Evolutionary conservation across 1,284 basidiomycete species (phyloP), one percentile per base, ranked within the genome.

Genomic region (Apiotrichum gamsii): DNA sequence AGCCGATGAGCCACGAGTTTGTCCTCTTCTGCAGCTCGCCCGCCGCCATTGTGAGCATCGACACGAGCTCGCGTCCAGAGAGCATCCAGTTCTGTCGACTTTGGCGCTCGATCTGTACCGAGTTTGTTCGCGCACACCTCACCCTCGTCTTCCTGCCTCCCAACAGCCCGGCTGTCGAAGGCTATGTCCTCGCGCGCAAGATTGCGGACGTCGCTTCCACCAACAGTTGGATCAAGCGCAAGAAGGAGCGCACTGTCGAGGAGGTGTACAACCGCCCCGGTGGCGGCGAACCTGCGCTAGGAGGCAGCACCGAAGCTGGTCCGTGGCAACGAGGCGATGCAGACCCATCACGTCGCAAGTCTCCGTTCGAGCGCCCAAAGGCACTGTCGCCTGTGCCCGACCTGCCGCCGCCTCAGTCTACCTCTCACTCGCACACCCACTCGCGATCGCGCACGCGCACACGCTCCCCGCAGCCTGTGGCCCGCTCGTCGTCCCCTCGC

Each of bases 261-360:
- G 62, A 68, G 3, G 51, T 59, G 4, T 68, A 67, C 45, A 46
- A 51, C 18, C 49, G 63, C 13, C 54, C 57, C 0, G 65, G 64
- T 8, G 61, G 60, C 9, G 61, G 65, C 10, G 69, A 71, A 2
- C 52, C 63, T 4, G 53, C 55, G 0, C 60, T 61, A 0, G 49
- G 60, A 4, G 65, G 56, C 2, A 69, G 69, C 48, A 52, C 59
- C 0, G 58, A 62, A 29, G 47, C 59, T 25, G 69, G 69, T 3
- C 49, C 62, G 2, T 71, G 69, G 69, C 69, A 71, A 50, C 51
- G 58, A n/a, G 69, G 69, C 6, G 65, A 69, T 40, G 61, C 69
- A 9, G 67, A 71, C 35, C 69, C 67, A 5, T 60, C 61, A 1
- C 52, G 56, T 24, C 57, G 51, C 38, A 67, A 68, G 39, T 29